Evolutionary conservation across 306 rosid species (phyloP).

Genomic region (Medicago arabica): DNA sequence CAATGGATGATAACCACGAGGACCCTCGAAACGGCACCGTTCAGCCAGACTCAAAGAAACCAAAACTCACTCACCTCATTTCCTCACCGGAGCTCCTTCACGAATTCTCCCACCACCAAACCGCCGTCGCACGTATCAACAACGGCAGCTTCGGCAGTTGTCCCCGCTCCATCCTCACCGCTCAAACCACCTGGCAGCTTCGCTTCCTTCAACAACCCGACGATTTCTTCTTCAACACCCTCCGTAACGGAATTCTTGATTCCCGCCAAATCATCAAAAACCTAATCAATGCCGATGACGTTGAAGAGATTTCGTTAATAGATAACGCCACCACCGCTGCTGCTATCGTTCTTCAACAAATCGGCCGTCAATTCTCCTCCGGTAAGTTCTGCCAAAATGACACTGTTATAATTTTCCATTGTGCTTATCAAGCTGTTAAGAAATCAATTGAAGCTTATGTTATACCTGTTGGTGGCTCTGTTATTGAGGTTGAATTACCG

Average conservation of each 20-base stretch:
- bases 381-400: slow-evolving; percentile 45
- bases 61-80: slow-evolving; percentile 28
- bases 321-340: slow-evolving; percentile 75
- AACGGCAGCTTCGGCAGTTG: slow-evolving; percentile 77
- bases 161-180: slow-evolving; percentile 56
- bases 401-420: slow-evolving; percentile 54
- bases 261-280: slow-evolving; percentile 50
- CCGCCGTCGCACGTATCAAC: slow-evolving; percentile 55
- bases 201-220: slow-evolving; percentile 69
- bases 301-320: slow-evolving; percentile 54
- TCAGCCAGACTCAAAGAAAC: slow-evolving; percentile 41
- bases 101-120: slow-evolving; percentile 66
- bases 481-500: slow-evolving; percentile 59
- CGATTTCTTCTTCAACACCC: slow-evolving; percentile 53
- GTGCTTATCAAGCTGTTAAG: slow-evolving; percentile 64
- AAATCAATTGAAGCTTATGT: slow-evolving; percentile 68
- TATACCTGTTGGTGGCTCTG: slow-evolving; percentile 49
- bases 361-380: slow-evolving; percentile 44
- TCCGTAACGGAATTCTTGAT: slow-evolving; percentile 42
- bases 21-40: slow-evolving; percentile 49
- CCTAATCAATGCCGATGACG: slow-evolving; percentile 52
- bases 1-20: slow-evolving; percentile 54
- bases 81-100: slow-evolving; percentile 43
- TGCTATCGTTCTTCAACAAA: slow-evolving; percentile 63
- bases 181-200: slow-evolving; percentile 57